phyloP scores from a whole-genome alignment of 2,329 filamentous ascomycete species.

The Plenodomus tracheiphilus region DNA sequence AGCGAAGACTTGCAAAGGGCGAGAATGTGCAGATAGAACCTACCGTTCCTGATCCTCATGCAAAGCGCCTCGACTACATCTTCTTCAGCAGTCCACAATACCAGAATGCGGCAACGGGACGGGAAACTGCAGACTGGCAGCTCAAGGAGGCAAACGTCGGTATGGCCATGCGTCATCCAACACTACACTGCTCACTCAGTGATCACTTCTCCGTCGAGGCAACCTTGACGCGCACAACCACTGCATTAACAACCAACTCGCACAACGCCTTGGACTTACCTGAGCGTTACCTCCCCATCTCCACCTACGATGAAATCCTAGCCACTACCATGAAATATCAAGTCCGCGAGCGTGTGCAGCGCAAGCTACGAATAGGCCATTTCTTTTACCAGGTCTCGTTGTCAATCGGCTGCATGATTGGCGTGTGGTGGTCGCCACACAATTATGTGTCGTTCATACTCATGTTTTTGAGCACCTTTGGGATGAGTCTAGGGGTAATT shows the following conservation, averaged over 20 bases:
- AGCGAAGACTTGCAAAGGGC: slow-evolving; percentile 68
- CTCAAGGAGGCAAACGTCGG: slow-evolving; percentile 73
- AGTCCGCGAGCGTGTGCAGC: slow-evolving; percentile 71
- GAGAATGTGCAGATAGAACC: slow-evolving; percentile 67
- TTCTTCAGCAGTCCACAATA: slow-evolving; percentile 62
- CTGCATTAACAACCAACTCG: slow-evolving; percentile 9
- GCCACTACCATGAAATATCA: slow-evolving; percentile 70
- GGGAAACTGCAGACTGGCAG: slow-evolving; percentile 59
- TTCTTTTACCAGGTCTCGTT: slow-evolving; percentile 70
- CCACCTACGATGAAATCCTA: slow-evolving; percentile 73
- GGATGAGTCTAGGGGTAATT: slow-evolving; percentile 73
- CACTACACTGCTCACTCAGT: slow-evolving; percentile 81
- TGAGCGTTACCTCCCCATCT: slow-evolving; percentile 47
- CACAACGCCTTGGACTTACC: slow-evolving; percentile 18
- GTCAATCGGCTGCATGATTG: slow-evolving; percentile 74
- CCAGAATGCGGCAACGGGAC: slow-evolving; percentile 30
- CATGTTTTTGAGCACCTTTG: slow-evolving; percentile 76
- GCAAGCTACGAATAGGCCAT: slow-evolving; percentile 70
- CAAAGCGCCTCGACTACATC: slow-evolving; percentile 93
- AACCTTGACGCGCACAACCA: slow-evolving; percentile 57
- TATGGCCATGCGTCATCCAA: slow-evolving; percentile 80
- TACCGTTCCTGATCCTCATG: slow-evolving; percentile 68
- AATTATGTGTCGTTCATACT: slow-evolving; percentile 81
- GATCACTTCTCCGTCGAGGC: slow-evolving; percentile 94
- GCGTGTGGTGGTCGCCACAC: slow-evolving; percentile 80